Conservation (phyloP, 768 basidiomycete species). For the Zangia roseola region DNA sequence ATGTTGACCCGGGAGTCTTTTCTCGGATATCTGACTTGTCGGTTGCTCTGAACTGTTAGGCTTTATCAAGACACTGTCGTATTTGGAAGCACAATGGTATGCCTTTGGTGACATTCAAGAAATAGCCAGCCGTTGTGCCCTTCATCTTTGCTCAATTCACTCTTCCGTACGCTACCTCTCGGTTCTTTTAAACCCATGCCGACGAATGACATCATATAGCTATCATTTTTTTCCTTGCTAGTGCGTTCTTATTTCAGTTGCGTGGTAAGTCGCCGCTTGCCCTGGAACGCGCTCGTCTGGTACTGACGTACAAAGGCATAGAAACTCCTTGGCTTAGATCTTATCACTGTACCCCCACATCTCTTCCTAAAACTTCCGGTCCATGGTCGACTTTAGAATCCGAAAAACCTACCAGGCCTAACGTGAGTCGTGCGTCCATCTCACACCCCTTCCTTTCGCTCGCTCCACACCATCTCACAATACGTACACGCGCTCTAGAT, state of each 20-base stretch:
- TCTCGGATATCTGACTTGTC: not conserved
- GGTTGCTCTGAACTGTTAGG: not conserved
- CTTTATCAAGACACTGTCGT: slow-evolving; percentile 3
- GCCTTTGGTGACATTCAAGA: slow-evolving; percentile 6
- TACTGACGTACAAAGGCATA: not conserved
- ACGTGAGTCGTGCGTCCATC: not conserved
- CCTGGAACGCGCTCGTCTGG: too few relatives aligned
- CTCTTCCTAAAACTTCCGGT: not conserved
- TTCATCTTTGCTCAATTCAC: slow-evolving; percentile 2
- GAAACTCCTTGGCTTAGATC: too few relatives aligned
- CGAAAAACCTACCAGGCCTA: not conserved
- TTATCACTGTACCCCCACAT: too few relatives aligned
- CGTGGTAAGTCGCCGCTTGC: slow-evolving; percentile 5
- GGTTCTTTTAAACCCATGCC: too few relatives aligned
- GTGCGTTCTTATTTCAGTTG: not conserved
- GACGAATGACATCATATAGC: not conserved
- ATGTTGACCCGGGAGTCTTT: not conserved
- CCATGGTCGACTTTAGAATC: not conserved
- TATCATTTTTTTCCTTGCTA: slow-evolving; percentile 2
- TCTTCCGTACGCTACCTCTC: slow-evolving; percentile 1
- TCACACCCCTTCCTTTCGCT: too few relatives aligned
- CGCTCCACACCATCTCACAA: too few relatives aligned
- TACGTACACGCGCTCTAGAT: not conserved
- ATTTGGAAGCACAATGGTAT: slow-evolving; percentile 3
- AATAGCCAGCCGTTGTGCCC: slow-evolving; percentile 4